These are phyloP conservation scores for Phytophthora melonis DNA, from an alignment of 352 stramenopile genomes.

Conservation along the genomic window DNA sequence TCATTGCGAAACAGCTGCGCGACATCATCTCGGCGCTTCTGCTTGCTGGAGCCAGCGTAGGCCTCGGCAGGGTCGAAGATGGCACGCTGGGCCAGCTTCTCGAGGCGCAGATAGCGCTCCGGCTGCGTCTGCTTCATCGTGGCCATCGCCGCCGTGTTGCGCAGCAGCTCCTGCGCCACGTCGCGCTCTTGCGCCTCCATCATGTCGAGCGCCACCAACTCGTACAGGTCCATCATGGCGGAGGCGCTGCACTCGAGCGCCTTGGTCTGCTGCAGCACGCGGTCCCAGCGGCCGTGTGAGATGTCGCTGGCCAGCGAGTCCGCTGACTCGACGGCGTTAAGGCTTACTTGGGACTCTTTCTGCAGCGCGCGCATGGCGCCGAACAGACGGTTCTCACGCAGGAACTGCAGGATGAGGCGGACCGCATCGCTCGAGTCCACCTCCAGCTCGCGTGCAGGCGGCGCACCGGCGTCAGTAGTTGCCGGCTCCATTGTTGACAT, in stretches of 20 bases:
- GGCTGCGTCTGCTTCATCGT: conserved; percentile 61
- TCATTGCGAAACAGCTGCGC: conserved; percentile 79
- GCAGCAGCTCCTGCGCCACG: conserved; percentile 76
- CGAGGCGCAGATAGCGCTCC: conserved; percentile 71
- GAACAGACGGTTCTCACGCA: conserved; percentile 92
- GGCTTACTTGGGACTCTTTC: conserved; percentile 86
- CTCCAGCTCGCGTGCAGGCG: conserved; percentile 46
- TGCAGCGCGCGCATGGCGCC: conserved; percentile 85
- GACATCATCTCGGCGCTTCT: conserved; percentile 84
- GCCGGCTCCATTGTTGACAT: conserved; percentile 9
- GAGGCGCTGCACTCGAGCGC: conserved; percentile 67
- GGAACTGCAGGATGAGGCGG: conserved; percentile 93
- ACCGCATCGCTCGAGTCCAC: conserved; percentile 84
- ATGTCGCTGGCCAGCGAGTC: conserved; percentile 87
- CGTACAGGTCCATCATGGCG: conserved; percentile 90
- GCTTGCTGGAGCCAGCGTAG: conserved; percentile 76
- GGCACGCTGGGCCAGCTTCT: conserved; percentile 74
- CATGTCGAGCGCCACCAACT: conserved; percentile 90
- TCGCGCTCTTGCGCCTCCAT: conserved; percentile 85
- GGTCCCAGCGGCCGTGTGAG: conserved; percentile 86
- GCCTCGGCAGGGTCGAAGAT: conserved; percentile 76
- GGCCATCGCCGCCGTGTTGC: conserved; percentile 52
- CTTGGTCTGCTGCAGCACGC: conserved; percentile 90
- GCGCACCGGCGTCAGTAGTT: background rate
- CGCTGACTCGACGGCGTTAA: conserved; percentile 90